Evolutionary conservation across 495 filamentous ascomycete genomes (phyloP).

Genomic region (Penicillium simplicissimum): DNA sequence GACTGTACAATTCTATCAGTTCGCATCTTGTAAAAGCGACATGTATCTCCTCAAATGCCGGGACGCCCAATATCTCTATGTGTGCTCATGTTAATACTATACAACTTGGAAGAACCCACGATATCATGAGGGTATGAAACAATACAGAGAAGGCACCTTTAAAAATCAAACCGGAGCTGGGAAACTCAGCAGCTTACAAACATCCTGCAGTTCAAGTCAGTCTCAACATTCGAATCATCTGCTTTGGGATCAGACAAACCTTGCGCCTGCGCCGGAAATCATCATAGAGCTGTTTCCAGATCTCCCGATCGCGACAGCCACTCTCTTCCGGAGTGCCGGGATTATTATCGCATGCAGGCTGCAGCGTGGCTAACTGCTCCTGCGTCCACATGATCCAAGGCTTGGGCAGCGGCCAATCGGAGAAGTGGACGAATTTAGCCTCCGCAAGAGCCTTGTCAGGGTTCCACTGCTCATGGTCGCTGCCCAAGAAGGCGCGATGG

Average conservation of each 20-base stretch:
- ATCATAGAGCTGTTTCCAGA: slow-evolving; percentile 72
- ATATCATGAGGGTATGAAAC: neutral
- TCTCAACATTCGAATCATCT: neutral
- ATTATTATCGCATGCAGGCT: slow-evolving; percentile 59
- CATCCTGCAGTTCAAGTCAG: slow-evolving; percentile 33
- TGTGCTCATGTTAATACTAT: slow-evolving; percentile 7
- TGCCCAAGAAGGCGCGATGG: slow-evolving; percentile 64
- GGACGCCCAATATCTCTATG: neutral
- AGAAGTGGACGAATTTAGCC: slow-evolving; percentile 79
- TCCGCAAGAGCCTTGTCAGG: slow-evolving; percentile 60
- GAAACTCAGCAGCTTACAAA: slow-evolving; percentile 51
- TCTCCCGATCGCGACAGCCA: slow-evolving; percentile 62
- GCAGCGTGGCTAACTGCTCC: slow-evolving; percentile 52
- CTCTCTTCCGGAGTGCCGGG: slow-evolving; percentile 45
- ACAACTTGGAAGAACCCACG: slow-evolving; percentile 3
- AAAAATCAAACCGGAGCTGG: slow-evolving; percentile 43
- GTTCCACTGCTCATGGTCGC: slow-evolving; percentile 66
- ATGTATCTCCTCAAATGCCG: neutral
- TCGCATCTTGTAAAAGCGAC: neutral
- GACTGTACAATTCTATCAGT: neutral
- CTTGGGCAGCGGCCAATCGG: slow-evolving; percentile 79
- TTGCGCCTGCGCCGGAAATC: slow-evolving; percentile 64
- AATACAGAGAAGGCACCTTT: neutral
- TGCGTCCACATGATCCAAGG: slow-evolving; percentile 70
- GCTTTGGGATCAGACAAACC: slow-evolving; percentile 38